phyloP scores from a whole-genome alignment of 2,329 filamentous ascomycete genomes.

The Clarireedia paspali region DNA sequence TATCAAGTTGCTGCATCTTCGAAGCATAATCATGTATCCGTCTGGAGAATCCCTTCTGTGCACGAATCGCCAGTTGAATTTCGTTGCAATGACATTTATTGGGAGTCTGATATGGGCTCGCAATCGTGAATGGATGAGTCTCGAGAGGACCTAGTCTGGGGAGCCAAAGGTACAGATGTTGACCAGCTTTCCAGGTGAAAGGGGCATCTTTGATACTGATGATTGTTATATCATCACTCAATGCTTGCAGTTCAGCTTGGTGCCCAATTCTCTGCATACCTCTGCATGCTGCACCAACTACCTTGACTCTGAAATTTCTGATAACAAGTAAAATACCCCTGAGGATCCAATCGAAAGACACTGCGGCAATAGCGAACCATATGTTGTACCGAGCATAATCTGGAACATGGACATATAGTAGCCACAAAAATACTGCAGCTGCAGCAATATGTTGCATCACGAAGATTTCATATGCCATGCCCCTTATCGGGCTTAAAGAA shows the following conservation, averaged over 20 bases:
- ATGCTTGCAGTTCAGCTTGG: conserved; percentile 39
- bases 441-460: conserved; percentile 59
- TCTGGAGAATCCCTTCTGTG: conserved; percentile 49
- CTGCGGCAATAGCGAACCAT: conserved; percentile 57
- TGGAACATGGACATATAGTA: conserved; percentile 58
- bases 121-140: conserved; percentile 54
- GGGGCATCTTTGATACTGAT: conserved; percentile 52
- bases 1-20: conserved; percentile 28
- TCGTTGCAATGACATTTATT: conserved; percentile 36
- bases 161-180: conserved; percentile 55
- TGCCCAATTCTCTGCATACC: conserved; percentile 41
- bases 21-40: conserved; percentile 41
- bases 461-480: conserved; percentile 63
- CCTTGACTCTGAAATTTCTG: conserved; percentile 42
- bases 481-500: conserved; percentile 55
- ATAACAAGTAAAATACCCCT: conserved; percentile 37
- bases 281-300: conserved; percentile 15
- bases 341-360: conserved; percentile 53
- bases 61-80: conserved; percentile 50
- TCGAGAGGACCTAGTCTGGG: conserved; percentile 47
- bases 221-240: conserved; percentile 46
- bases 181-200: conserved; percentile 51
- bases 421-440: conserved; percentile 53
- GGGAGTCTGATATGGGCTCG: conserved; percentile 44
- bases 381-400: conserved; percentile 50